These are phyloP conservation scores for Closterium sp. DNA, from an alignment of 139 green algal species.

Conservation along the genomic window DNA sequence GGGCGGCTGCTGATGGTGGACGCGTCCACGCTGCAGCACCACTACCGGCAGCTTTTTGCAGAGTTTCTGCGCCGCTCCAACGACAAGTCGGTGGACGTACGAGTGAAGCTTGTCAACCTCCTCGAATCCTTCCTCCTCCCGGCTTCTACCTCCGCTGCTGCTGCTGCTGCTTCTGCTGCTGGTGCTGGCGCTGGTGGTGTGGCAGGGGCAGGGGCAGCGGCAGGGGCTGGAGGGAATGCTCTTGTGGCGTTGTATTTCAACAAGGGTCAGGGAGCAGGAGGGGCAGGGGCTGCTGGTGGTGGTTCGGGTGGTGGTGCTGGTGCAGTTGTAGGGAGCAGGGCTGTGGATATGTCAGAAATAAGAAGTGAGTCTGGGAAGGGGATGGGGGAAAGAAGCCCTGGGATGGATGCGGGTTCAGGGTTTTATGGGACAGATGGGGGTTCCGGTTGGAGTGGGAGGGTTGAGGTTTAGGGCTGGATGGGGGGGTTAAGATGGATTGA, in stretches of 20 bases:
- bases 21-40: constrained; percentile 20
- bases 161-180: neutral
- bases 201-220: too few relatives aligned
- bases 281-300: neutral
- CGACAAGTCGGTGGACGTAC: constrained; percentile 34
- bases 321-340: neutral
- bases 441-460: neutral
- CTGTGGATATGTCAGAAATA: neutral
- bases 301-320: neutral
- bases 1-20: constrained; percentile 58
- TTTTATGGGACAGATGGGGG: too few relatives aligned
- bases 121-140: neutral
- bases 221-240: neutral
- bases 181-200: neutral
- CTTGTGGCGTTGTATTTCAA: neutral
- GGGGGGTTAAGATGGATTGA: neutral
- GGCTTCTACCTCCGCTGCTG: neutral
- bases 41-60: constrained; percentile 53
- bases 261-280: neutral
- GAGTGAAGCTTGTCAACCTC: constrained; percentile 42
- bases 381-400: neutral
- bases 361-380: neutral
- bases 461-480: neutral
- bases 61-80: constrained; percentile 40
- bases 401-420: neutral